Base-by-base conservation (phyloP, 352 stramenopile species). In the Globisporangium takayamanum region DNA sequence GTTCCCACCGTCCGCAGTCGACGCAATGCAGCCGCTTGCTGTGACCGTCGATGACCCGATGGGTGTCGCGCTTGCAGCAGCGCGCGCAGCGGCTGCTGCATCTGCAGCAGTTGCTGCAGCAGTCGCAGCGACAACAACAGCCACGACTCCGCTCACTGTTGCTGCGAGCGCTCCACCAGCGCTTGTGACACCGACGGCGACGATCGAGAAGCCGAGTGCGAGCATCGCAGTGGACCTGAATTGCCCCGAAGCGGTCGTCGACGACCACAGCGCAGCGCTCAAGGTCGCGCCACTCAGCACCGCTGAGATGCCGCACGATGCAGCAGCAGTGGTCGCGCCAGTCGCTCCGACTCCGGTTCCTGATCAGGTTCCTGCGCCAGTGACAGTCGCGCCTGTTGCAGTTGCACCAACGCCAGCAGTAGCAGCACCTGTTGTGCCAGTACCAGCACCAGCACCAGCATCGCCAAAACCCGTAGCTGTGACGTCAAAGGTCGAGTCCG, bases 201-300 rank as follows among this genome's bases (percentile, higher is more conserved):
- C 25, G 53, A 46, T 26, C 44, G 18, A 49, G 11, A 49, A 49
- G 18, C 44, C 44, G 16, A 33, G 28, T 33, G 28, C 28, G 28
- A 49, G 18, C 15, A 47, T 6, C 18, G 44, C 20, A 12, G 53
- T 77, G 25, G 65, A 62, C 33, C 54, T 66, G 39, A 84, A 82
- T 54, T 68, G 53, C 49, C 39, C 67, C 2, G 64, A 78, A 57
- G 74, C 71, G 2, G 78, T 80, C 47, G 66, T 76, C 52, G 68
- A 80, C 52, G 69, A 84, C 41, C 41, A 63, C n/a, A 18, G 4
- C 26, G 36, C 50, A n/a, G 50, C 10, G 5, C 55, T 67, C 65
- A 48, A 67, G 78, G 39, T 55, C 74, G 46, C 41, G 18, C 41
- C 41, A 3, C 41, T 46, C 11, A 22, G 39, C 16, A 18, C 39